Evolutionary conservation across 2,329 filamentous ascomycete species (phyloP).

Genomic region (Colletotrichum somersetense): DNA sequence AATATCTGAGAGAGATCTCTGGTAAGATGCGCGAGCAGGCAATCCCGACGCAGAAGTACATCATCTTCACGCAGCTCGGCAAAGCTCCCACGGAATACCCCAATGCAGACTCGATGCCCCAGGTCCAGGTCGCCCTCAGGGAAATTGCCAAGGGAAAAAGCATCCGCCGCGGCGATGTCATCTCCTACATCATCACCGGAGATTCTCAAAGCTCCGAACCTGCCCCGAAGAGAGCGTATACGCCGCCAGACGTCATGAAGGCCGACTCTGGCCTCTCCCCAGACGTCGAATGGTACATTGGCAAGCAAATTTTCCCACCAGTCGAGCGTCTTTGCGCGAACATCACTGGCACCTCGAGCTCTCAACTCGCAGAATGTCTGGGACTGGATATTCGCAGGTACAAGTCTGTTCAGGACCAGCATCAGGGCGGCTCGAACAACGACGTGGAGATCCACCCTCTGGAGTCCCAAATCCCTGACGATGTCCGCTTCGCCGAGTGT

Average conservation of each 20-base stretch:
- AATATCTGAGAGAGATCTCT: slow-evolving; percentile 88
- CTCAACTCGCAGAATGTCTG: slow-evolving; percentile 90
- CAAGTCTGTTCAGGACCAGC: slow-evolving; percentile 59
- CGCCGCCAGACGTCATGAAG: slow-evolving; percentile 86
- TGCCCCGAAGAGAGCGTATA: slow-evolving; percentile 89
- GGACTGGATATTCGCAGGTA: slow-evolving; percentile 93
- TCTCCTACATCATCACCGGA: slow-evolving; percentile 93
- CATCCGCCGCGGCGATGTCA: slow-evolving; percentile 93
- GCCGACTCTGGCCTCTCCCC: slow-evolving; percentile 80
- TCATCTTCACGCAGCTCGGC: slow-evolving; percentile 97
- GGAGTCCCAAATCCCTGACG: slow-evolving; percentile 93
- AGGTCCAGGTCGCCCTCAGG: slow-evolving; percentile 93
- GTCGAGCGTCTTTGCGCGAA: slow-evolving; percentile 98
- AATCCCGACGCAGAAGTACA: slow-evolving; percentile 87
- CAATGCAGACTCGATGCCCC: slow-evolving; percentile 94
- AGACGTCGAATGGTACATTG: slow-evolving; percentile 97
- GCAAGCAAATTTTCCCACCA: slow-evolving; percentile 98
- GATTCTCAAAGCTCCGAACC: slow-evolving; percentile 75
- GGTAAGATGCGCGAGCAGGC: slow-evolving; percentile 85
- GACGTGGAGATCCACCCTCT: slow-evolving; percentile 87
- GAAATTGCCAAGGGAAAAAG: slow-evolving; percentile 88
- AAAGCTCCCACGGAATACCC: slow-evolving; percentile 95
- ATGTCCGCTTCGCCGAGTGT: slow-evolving; percentile 88
- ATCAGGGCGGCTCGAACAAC: slow-evolving; percentile 63
- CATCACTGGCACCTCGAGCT: slow-evolving; percentile 91